Evolutionary conservation across 1,284 basidiomycete genomes (phyloP), one percentile per base, ranked within the genome.

Genomic region (Apiotrichum siamense): DNA sequence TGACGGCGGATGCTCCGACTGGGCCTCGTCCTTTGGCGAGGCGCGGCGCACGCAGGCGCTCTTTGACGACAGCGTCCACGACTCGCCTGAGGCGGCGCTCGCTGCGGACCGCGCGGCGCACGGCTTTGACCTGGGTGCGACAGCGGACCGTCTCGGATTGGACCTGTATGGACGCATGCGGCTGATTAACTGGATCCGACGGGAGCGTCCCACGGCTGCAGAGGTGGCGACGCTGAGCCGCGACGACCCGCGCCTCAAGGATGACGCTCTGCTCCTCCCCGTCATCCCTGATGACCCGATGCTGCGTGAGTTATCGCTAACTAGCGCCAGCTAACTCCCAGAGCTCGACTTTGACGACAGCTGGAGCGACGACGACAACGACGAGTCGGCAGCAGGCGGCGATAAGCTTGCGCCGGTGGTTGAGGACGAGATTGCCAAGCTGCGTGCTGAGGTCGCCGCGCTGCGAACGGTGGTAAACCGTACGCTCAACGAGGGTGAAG

Each of bases 111-210:
- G 77, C 59, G 62, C 71, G 29, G 77, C 67, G 0, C 79, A 88
- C 63, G 49, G 59, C 24, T 65, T 61, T 42, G 61, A 66, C 47
- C 49, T 73, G 7, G 47, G 52, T 20, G 55, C 56, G 3, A 54
- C 57, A 10, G 53, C 57, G 20, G 52, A 61, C 20, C 55, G 53
- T 20, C 50, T 71, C 21, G 78, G 65, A 0, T 67, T 83, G 39
- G 82, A 84, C 67, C 82, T 85, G 55, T 84, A 90, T 71, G 81
- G 82, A 39, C 76, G 81, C 18, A 85, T 91, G 60, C 81, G 87
- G 41, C 73, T 96, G 47, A 83, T 96, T 69, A 94, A 96, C 72
- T 87, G 81, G 69, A 89, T 94, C 61, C 78, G 91, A 49, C 85
- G 83, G 74, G 77, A 82, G 18, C 32, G 36, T 36, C 47, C 41